phyloP scores from a whole-genome alignment of 2,329 filamentous ascomycete genomes.

The Arachnomyces sp. region DNA sequence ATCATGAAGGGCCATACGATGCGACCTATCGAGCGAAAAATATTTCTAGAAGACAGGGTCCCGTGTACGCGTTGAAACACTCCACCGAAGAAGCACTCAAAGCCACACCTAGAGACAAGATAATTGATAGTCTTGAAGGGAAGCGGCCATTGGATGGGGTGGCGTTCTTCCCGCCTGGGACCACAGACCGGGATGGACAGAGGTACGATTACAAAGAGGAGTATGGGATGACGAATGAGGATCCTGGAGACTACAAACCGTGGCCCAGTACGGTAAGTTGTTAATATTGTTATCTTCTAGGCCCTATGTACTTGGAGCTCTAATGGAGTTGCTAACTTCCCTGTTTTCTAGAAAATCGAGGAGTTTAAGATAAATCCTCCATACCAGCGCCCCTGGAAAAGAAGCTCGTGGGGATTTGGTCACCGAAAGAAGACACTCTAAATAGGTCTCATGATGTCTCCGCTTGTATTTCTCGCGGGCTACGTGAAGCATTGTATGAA shows the following conservation, averaged over 20 bases:
- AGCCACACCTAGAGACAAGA: conserved; percentile 71
- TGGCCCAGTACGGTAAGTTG: conserved; percentile 62
- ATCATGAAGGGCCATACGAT: conserved; percentile 87
- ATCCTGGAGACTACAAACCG: conserved; percentile 58
- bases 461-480: too few relatives aligned
- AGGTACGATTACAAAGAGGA: conserved; percentile 75
- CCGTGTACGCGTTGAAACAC: conserved; percentile 65
- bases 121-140: conserved; percentile 61
- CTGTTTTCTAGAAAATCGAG: conserved; percentile 27
- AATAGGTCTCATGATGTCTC: too few relatives aligned
- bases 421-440: conserved; percentile 1
- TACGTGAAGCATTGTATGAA: too few relatives aligned
- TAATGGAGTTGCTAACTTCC: conserved; percentile 9
- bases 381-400: background rate
- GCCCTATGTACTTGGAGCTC: background rate
- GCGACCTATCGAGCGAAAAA: conserved; percentile 71
- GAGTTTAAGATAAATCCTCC: conserved; percentile 31
- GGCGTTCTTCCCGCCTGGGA: conserved; percentile 66
- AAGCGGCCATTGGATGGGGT: conserved; percentile 77
- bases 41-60: conserved; percentile 52
- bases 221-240: conserved; percentile 73
- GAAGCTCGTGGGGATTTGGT: background rate
- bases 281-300: background rate
- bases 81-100: conserved; percentile 68
- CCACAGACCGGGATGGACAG: conserved; percentile 58